phyloP scores from a whole-genome alignment of 768 basidiomycete genomes.

The Tulasnella sp. region DNA sequence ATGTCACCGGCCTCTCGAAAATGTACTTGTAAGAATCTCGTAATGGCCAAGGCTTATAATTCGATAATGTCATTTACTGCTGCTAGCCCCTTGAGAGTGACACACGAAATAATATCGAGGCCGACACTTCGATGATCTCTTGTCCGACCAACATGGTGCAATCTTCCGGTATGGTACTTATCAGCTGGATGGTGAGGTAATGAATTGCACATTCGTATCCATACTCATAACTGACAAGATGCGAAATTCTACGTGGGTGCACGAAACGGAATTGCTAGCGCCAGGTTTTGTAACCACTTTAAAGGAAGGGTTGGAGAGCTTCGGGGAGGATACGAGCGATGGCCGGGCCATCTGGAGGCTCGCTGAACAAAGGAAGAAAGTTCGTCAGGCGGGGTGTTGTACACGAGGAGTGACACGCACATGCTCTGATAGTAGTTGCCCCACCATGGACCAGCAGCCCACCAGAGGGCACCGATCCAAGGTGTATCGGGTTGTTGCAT shows the following conservation, averaged over 20 bases:
- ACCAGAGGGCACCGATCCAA: constrained; percentile 35
- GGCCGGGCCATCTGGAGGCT: constrained; percentile 45
- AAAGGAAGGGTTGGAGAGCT: constrained; percentile 41
- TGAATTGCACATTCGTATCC: no score
- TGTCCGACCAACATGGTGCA: no score
- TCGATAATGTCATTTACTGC: no score
- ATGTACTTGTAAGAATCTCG: no score
- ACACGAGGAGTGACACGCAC: background rate
- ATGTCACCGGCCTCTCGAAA: no score
- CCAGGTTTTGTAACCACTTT: background rate
- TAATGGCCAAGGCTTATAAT: no score
- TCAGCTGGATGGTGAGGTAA: no score
- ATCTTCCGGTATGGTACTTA: no score
- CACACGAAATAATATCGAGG: no score
- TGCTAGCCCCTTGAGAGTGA: no score
- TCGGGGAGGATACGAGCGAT: constrained; percentile 43
- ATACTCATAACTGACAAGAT: no score
- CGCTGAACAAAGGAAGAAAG: background rate
- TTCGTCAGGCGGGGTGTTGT: background rate
- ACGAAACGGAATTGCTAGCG: background rate
- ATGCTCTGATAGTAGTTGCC: constrained; percentile 12
- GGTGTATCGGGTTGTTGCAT: constrained; percentile 40
- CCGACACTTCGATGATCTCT: no score
- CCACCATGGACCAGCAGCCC: constrained; percentile 15
- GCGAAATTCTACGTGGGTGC: background rate